Percentiles rank a stretch among this genome's conserved stretches.
Evolutionary conservation across 2,329 filamentous ascomycete genomes (phyloP).

Genomic region (Ascocoryne sarcoides): DNA sequence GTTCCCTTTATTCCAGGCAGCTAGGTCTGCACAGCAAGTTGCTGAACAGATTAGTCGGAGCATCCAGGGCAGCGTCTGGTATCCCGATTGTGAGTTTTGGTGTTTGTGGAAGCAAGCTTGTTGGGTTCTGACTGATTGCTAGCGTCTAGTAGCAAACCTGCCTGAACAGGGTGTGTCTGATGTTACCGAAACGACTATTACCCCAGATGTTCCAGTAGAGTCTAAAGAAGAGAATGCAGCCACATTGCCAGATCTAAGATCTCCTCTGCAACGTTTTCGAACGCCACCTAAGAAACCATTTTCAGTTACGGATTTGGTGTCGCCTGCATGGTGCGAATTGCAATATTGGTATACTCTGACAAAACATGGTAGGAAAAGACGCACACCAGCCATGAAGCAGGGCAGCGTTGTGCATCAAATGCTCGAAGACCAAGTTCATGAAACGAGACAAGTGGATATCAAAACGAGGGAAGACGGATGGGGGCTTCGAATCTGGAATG

Average conservation of each 20-base stretch:
- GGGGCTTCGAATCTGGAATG: slow-evolving; percentile 80
- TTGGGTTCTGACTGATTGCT: slow-evolving; percentile 48
- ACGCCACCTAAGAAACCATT: slow-evolving; percentile 68
- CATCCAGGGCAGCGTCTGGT: too few relatives aligned
- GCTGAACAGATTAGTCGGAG: slow-evolving; percentile 20
- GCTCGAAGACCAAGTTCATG: slow-evolving; percentile 80
- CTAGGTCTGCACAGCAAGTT: slow-evolving; percentile 20
- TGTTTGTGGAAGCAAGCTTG: slow-evolving; percentile 9
- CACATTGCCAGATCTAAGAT: slow-evolving; percentile 39
- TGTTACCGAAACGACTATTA: not conserved
- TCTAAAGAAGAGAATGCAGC: too few relatives aligned
- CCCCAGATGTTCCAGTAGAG: slow-evolving; percentile 1
- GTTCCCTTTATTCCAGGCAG: slow-evolving; percentile 24
- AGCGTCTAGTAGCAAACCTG: slow-evolving; percentile 52
- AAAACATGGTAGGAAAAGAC: slow-evolving; percentile 64
- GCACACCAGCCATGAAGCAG: slow-evolving; percentile 74
- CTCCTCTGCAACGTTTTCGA: slow-evolving; percentile 72
- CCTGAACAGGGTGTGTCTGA: not conserved
- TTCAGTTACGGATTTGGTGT: slow-evolving; percentile 79
- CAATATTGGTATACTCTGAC: slow-evolving; percentile 80
- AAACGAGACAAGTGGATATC: slow-evolving; percentile 62
- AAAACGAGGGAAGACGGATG: slow-evolving; percentile 72
- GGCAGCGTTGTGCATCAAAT: slow-evolving; percentile 73
- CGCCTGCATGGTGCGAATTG: slow-evolving; percentile 91
- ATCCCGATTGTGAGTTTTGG: slow-evolving; percentile 43